These are phyloP conservation scores for Cyclotella atomus DNA, from an alignment of 108 stramenopile genomes.

Conservation along the genomic window DNA sequence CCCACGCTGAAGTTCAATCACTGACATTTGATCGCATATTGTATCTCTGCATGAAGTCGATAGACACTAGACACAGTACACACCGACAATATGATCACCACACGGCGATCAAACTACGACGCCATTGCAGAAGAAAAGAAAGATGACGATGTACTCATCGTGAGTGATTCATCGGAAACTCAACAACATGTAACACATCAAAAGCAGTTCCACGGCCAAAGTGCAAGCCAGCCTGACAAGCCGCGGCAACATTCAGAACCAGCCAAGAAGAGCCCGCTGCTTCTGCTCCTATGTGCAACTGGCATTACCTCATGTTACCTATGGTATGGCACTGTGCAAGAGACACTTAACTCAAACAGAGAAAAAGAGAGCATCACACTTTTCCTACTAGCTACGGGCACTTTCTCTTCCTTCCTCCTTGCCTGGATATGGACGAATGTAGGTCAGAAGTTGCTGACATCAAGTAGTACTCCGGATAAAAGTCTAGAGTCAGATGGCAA, in stretches of 20 bases:
- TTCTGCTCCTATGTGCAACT: constrained; percentile 55
- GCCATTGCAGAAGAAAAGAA: constrained; percentile 14
- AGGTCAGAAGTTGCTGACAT: constrained; percentile 5
- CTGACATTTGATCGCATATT: too few species aligned
- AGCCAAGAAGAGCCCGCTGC: constrained; percentile 26
- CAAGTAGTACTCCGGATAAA: not conserved
- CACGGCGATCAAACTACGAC: not conserved
- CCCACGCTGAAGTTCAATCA: too few species aligned
- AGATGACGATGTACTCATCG: not conserved
- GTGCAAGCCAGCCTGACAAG: not conserved
- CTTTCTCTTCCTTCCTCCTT: constrained; percentile 66
- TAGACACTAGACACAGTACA: too few species aligned
- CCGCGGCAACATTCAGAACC: not conserved
- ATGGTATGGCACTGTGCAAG: constrained; percentile 85
- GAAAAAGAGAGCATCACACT: constrained; percentile 61
- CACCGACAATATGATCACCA: too few species aligned
- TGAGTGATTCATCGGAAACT: not conserved
- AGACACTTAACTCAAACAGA: constrained; percentile 32
- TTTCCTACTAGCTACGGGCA: constrained; percentile 69
- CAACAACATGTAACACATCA: not conserved
- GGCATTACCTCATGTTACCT: constrained; percentile 84
- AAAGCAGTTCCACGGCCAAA: not conserved
- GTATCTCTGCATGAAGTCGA: too few species aligned
- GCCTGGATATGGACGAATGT: constrained; percentile 64
- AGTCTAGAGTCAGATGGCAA: constrained; percentile 5